Conservation (phyloP, 2,329 filamentous ascomycete genomes). For the Sporothrix inflata region DNA sequence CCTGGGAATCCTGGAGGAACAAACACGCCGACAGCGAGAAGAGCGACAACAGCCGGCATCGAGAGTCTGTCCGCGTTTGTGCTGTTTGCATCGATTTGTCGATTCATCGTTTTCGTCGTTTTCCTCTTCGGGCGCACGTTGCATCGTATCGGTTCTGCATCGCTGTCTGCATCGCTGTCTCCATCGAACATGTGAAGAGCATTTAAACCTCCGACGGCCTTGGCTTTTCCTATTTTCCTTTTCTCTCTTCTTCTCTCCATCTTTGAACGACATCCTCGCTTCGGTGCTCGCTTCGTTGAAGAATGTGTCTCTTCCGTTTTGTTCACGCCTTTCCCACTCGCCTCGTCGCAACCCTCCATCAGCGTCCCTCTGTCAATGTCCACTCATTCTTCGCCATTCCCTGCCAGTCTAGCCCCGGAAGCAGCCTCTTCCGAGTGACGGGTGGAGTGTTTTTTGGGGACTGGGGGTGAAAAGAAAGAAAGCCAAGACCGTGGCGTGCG, state of each 20-base stretch:
- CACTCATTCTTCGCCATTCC: neutral
- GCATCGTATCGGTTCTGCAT: neutral
- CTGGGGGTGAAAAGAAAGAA: too few species aligned
- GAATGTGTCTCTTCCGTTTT: too few species aligned
- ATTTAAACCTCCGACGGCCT: neutral
- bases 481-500: too few species aligned
- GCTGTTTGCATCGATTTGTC: neutral
- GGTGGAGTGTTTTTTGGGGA: neutral
- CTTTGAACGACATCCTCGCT: too few species aligned
- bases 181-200: neutral
- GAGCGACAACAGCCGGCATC: neutral
- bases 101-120: neutral
- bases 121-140: neutral
- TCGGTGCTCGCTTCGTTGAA: too few species aligned
- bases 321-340: neutral
- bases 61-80: conserved; percentile 7
- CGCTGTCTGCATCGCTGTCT: neutral
- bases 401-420: conserved; percentile 7
- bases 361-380: neutral
- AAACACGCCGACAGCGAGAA: neutral
- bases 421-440: conserved; percentile 19
- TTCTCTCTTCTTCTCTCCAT: neutral
- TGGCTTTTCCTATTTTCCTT: neutral
- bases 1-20: neutral
- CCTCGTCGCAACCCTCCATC: neutral